Base-by-base conservation (phyloP, 2,329 filamentous ascomycete species). In the Aureobasidium musti region DNA sequence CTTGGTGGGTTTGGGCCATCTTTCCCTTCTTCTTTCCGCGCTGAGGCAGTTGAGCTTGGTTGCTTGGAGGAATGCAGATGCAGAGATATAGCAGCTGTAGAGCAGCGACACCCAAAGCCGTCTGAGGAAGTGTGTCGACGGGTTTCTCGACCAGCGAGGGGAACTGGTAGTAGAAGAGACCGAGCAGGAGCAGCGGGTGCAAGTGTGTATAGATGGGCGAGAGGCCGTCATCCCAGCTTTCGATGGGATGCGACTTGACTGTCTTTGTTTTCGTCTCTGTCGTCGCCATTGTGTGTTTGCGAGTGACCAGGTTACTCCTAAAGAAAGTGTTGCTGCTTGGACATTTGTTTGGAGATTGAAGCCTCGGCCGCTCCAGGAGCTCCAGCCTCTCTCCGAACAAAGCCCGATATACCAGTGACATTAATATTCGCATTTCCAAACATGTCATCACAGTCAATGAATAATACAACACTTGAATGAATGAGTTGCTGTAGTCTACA, bases 71-170 rank as follows among this genome's bases (percentile, higher is more conserved):
- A 4, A 89, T 78, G 74, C 86, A 89, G 26, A 84, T 71, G n/a
- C 84, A 78, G 68, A 82, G 82, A 73, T 86, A 89, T 19, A 77
- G 73, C 11, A 82, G 79, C 76, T 96, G 92, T 3, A 92, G 75
- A 5, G 82, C 77, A 3, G 85, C 84, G 17, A 93, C 80, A 14
- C 86, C 83, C 0, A 88, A 83, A 2, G 94, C 79, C 2, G 87
- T 81, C 35, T 75, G 82, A 17, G 84, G 77, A 43, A 96, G 83
- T 7, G 88, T 84, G 19, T 83, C 78, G 2, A 89, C 84, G 0
- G 92, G 91, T 70, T 93, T 85, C 19, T 82, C 80, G 33, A 96
- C 89, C 30, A 96, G 82, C 21, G 83, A 79, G 41, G 79, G 75
- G 77, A 96, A 94, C 45, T 84, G 84, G 69, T 85, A 74, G 53